These are phyloP conservation scores for Edaphochlamys debaryana DNA, from an alignment of 139 green algal species.

Conservation along the genomic window DNA sequence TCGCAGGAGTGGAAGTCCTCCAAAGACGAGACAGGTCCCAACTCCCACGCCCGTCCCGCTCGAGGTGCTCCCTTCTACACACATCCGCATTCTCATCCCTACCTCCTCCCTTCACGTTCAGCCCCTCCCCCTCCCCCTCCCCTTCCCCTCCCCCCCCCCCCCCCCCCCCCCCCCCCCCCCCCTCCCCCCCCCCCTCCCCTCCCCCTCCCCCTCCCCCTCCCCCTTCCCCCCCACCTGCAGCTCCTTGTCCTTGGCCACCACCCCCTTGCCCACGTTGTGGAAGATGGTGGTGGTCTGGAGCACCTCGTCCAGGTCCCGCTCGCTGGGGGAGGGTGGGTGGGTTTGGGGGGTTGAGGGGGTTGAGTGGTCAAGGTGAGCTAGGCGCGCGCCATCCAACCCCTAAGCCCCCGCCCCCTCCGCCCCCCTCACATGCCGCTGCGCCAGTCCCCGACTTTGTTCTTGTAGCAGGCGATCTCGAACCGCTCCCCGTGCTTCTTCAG, in stretches of 20 bases:
- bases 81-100: too few species aligned
- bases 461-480: slow-evolving; percentile 99
- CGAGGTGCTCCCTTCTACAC: too few species aligned
- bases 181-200: too few species aligned
- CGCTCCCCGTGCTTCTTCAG: slow-evolving; percentile 91
- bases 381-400: not conserved
- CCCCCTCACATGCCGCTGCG: slow-evolving; percentile 82
- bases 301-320: slow-evolving; percentile 98
- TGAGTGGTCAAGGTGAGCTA: not conserved
- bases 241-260: slow-evolving; percentile 92
- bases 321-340: slow-evolving; percentile 64
- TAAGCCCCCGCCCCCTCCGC: not conserved
- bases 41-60: too few species aligned
- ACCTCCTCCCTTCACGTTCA: too few species aligned
- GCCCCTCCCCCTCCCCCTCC: too few species aligned
- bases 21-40: too few species aligned
- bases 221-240: slow-evolving; percentile 46
- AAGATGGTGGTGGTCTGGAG: slow-evolving; percentile 96
- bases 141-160: too few species aligned
- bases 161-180: too few species aligned
- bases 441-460: slow-evolving; percentile 98
- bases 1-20: too few species aligned
- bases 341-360: not conserved
- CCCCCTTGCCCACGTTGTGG: slow-evolving; percentile 94
- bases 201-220: not conserved